Percentiles rank a stretch among this genome's conserved stretches.
phyloP scores from a whole-genome alignment of 257 asterid genomes.

The Solanum chilense region DNA sequence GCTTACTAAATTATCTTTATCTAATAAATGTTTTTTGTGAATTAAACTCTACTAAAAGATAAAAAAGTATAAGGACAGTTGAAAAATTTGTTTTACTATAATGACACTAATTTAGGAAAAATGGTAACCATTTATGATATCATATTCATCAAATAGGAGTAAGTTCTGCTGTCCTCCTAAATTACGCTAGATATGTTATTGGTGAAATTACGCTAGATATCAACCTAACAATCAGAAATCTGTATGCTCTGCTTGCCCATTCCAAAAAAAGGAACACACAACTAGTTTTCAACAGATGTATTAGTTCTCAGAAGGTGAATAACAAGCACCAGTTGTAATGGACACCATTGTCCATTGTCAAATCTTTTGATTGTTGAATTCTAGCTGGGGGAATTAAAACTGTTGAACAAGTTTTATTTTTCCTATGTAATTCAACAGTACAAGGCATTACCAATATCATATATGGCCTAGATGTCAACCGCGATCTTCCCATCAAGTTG shows the following conservation, averaged over 20 bases:
- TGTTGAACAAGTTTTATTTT: neutral
- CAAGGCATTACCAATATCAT: neutral
- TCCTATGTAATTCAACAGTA: neutral
- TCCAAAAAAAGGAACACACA: neutral
- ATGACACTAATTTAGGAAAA: no score
- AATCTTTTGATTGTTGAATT: neutral
- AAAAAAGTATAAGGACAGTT: no score
- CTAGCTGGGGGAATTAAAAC: neutral
- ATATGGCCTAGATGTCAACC: conserved; percentile 38
- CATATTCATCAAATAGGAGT: no score
- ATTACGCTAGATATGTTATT: no score
- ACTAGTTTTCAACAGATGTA: neutral
- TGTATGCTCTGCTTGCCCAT: neutral
- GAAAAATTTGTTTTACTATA: neutral
- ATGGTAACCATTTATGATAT: no score
- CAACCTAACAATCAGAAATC: neutral
- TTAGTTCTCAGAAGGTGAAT: neutral
- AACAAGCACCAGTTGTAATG: neutral
- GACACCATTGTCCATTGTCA: neutral
- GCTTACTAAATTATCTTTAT: neutral
- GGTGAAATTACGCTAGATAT: neutral
- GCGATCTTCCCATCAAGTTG: conserved; percentile 55
- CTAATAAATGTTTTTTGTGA: no score
- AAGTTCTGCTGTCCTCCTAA: neutral
- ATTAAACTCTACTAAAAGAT: neutral